Evolutionary conservation across 1,139 yeast species (phyloP).

Genomic region (Yamadazyma pseudoaaseri): DNA sequence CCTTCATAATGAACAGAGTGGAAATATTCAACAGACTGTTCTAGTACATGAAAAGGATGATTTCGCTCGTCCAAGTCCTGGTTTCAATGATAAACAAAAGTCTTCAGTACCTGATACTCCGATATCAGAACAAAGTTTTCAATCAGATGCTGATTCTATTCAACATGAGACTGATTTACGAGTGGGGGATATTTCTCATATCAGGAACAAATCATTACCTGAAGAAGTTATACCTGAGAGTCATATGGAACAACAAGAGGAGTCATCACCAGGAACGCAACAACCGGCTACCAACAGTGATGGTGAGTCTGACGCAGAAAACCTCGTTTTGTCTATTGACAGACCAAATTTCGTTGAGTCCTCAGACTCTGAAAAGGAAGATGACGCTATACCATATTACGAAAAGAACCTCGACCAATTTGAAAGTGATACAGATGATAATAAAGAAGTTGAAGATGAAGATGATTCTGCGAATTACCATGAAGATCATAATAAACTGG

Average conservation of each 20-base stretch:
- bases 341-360: constrained; percentile 7
- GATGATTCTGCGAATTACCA: not conserved
- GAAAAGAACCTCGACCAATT: constrained; percentile 9
- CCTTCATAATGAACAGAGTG: constrained; percentile 4
- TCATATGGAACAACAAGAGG: constrained; percentile 1
- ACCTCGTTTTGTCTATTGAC: constrained; percentile 17
- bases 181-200: constrained; percentile 11
- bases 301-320: not conserved
- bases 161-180: constrained; percentile 36
- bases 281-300: not conserved
- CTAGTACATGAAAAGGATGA: constrained; percentile 1
- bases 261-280: not conserved
- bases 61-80: constrained; percentile 34
- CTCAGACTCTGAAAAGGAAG: constrained; percentile 9
- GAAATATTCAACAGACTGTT: not conserved
- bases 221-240: constrained; percentile 8
- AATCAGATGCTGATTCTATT: constrained; percentile 34
- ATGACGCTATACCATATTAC: constrained; percentile 18
- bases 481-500: constrained; percentile 8
- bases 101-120: constrained; percentile 28
- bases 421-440: constrained; percentile 4
- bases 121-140: constrained; percentile 31
- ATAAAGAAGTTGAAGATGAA: constrained; percentile 2
- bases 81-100: constrained; percentile 9
- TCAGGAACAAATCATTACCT: constrained; percentile 4